Evolutionary conservation across 352 stramenopile genomes (phyloP), one percentile per base, ranked within the genome.

Genomic region (Globisporangium okanoganense): DNA sequence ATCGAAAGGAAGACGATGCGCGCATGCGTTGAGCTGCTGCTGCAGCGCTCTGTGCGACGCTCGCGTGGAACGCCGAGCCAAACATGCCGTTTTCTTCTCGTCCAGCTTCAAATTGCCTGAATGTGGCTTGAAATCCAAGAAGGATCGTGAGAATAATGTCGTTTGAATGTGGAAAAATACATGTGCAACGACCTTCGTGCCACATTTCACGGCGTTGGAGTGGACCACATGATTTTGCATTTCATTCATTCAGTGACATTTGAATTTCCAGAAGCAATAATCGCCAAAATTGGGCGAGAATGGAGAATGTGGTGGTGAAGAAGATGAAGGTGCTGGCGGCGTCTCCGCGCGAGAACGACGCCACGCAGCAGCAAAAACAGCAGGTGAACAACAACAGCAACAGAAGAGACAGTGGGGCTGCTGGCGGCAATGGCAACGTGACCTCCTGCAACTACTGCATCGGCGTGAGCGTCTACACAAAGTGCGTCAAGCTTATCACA

Each of bases 401-500:
- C 18, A 36, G 16, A 18, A 22, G 53, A 29, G 16, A 22, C 22
- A 24, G 27, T 3, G 36, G 38, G 5, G 13, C n/a, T 31, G 25
- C 18, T 33, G 47, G 6, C 2, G n/a, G 18, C 2, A 44, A 45
- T 12, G 48, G 53, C 22, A 40, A 56, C 52, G 5, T 58, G 29
- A 64, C 63, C 0, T 57, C 67, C 1, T 89, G 80, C 72, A 79
- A 41, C 50, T 80, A 82, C 62, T 90, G 80, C 57, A 43, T 90
- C 7, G 80, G 80, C 47, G 54, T 90, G 36, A 84, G 76, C 44
- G 71, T 90, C 9, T 90, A 90, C 75, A 90, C 72, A 59, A 85
- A 74, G 80, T 90, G 65, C 50, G 71, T 38, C 22, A 44, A n/a
- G n/a, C n/a, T n/a, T n/a, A n/a, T n/a, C n/a, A n/a, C n/a, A n/a